Evolutionary conservation across 768 basidiomycete species (phyloP).

Genomic region (Boletus rubescentipes): DNA sequence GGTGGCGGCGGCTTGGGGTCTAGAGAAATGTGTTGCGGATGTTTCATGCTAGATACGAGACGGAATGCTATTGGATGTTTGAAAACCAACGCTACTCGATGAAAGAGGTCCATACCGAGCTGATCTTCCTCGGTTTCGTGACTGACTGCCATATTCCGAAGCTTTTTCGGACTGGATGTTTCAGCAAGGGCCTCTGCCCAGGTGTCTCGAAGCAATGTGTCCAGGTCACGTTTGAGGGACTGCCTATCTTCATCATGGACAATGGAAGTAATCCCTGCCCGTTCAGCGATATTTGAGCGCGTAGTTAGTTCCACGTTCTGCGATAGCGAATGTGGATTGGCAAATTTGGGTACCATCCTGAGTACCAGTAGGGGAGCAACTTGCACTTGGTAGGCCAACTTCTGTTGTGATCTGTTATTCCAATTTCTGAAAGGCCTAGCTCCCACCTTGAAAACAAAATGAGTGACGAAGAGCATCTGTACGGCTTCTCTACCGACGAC

Average conservation of each 20-base stretch:
- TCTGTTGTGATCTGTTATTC: conserved; percentile 23
- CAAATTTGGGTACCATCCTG: conserved; percentile 39
- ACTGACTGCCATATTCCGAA: conserved; percentile 2
- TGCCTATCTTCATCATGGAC: conserved; percentile 7
- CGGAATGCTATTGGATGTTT: conserved; percentile 41
- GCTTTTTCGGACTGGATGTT: neutral
- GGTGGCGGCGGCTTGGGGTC: conserved; percentile 39
- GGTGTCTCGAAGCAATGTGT: conserved; percentile 21
- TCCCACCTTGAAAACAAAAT: conserved; percentile 3
- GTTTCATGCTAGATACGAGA: conserved; percentile 40
- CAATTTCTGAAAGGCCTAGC: neutral
- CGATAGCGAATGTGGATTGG: conserved; percentile 46
- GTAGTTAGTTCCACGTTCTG: conserved; percentile 35
- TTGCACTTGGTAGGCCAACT: too few relatives aligned
- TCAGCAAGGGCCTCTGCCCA: conserved; percentile 19
- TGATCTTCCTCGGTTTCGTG: neutral
- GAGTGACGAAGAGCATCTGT: conserved; percentile 48
- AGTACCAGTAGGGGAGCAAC: too few relatives aligned
- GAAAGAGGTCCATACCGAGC: neutral
- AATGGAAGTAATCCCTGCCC: conserved; percentile 1
- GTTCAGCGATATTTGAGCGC: conserved; percentile 33
- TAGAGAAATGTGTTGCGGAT: conserved; percentile 41
- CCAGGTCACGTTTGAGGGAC: conserved; percentile 21
- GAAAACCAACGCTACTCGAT: neutral
- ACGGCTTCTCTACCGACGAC: conserved; percentile 77